Percentiles rank a stretch among this genome's conserved stretches.
phyloP scores from a whole-genome alignment of 2,329 filamentous ascomycete genomes.

The Trematosphaeria pertusa region DNA sequence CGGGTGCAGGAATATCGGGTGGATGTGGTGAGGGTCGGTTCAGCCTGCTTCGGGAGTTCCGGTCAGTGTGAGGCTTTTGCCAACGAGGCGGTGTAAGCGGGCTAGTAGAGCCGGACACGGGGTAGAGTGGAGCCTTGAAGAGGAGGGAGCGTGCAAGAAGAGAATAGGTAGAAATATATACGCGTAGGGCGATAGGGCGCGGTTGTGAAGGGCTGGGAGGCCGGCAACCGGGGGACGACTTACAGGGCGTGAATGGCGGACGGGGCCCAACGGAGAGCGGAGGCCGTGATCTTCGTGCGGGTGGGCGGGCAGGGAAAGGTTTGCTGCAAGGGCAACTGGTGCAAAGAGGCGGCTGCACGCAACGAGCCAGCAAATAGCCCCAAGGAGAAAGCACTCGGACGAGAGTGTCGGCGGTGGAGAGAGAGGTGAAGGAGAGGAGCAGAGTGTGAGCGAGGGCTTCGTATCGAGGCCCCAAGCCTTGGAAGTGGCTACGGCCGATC shows the following conservation, averaged over 20 bases:
- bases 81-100: conserved; percentile 52
- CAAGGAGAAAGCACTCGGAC: conserved; percentile 32
- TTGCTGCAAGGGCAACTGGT: conserved; percentile 22
- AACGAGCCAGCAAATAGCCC: conserved; percentile 35
- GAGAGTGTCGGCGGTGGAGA: conserved; percentile 27
- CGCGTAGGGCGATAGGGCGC: conserved; percentile 17
- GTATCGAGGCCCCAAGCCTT: conserved; percentile 21
- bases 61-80: conserved; percentile 51
- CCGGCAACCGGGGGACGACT: conserved; percentile 41
- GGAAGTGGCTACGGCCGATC: conserved; percentile 19
- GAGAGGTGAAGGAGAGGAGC: conserved; percentile 24
- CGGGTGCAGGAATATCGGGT: conserved; percentile 19
- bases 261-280: conserved; percentile 44
- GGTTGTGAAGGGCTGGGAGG: conserved; percentile 25
- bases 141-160: conserved; percentile 18
- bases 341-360: conserved; percentile 39
- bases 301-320: conserved; percentile 18
- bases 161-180: conserved; percentile 25
- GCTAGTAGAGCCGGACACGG: conserved; percentile 32
- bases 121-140: conserved; percentile 23
- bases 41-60: conserved; percentile 46
- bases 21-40: conserved; percentile 34
- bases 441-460: conserved; percentile 20
- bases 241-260: conserved; percentile 47
- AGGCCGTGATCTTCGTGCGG: conserved; percentile 21